Evolutionary conservation across 23 red algal species (phyloP).

Genomic region (Pyropia yezoensis): DNA sequence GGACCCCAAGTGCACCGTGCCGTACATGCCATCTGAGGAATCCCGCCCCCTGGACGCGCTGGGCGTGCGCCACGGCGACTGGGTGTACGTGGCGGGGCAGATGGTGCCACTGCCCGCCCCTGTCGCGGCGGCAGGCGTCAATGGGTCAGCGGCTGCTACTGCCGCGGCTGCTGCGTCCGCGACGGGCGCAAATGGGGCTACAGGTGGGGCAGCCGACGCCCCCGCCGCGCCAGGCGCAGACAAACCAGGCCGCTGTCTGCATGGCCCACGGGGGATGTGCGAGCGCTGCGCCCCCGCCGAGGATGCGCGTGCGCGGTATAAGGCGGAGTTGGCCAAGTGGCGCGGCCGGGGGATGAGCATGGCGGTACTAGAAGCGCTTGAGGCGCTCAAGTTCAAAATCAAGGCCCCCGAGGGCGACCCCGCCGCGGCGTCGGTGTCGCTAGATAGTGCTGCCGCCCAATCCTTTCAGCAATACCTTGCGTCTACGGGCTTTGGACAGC

Average conservation of each 20-base stretch:
- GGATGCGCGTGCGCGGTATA: slow-evolving; percentile 52
- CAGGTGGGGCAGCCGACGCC: not conserved
- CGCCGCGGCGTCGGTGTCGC: slow-evolving; percentile 19
- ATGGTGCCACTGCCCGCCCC: not conserved
- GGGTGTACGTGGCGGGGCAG: slow-evolving; percentile 27
- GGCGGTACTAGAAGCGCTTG: slow-evolving; percentile 77
- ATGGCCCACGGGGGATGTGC: slow-evolving; percentile 80
- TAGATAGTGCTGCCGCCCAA: slow-evolving; percentile 54
- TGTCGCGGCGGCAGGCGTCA: not conserved
- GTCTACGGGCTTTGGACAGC: slow-evolving; percentile 49
- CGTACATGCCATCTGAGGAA: slow-evolving; percentile 2
- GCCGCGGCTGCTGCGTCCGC: not conserved
- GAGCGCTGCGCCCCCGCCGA: slow-evolving; percentile 77
- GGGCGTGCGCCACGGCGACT: slow-evolving; percentile 34
- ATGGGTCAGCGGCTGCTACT: not conserved
- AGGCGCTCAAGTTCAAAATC: slow-evolving; percentile 76
- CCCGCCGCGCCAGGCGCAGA: slow-evolving; percentile 1
- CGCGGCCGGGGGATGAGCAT: slow-evolving; percentile 51
- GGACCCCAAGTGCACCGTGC: slow-evolving; percentile 19
- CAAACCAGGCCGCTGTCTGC: slow-evolving; percentile 23
- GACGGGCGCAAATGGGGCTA: not conserved
- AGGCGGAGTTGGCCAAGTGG: slow-evolving; percentile 50
- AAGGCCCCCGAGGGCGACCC: slow-evolving; percentile 45
- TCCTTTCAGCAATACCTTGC: slow-evolving; percentile 73
- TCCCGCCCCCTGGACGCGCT: not conserved